Conservation (phyloP, 257 asterid species). For the Solanum bukasovii region DNA sequence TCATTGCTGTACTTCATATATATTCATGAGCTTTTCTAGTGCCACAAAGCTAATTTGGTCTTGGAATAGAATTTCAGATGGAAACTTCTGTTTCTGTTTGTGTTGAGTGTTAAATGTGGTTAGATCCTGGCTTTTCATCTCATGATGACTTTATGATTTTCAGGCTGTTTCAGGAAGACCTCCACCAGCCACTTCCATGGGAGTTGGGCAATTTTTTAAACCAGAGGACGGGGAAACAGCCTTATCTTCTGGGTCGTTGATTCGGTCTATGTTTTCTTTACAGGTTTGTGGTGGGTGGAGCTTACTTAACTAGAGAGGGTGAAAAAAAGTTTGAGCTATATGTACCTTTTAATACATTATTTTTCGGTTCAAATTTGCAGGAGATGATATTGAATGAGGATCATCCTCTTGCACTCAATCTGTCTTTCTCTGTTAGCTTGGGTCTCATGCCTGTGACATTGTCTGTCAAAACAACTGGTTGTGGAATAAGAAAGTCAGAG, state of each 20-base stretch:
- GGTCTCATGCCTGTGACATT: conserved; percentile 79
- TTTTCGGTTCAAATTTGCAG: conserved; percentile 40
- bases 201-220: conserved; percentile 90
- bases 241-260: conserved; percentile 44
- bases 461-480: conserved; percentile 68
- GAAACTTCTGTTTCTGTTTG: neutral
- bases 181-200: conserved; percentile 98
- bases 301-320: neutral
- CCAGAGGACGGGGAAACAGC: conserved; percentile 55
- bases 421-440: conserved; percentile 79
- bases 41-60: neutral
- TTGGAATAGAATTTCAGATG: neutral
- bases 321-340: neutral
- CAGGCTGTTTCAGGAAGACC: conserved; percentile 97
- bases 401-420: conserved; percentile 81
- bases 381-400: conserved; percentile 61
- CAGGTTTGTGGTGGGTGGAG: conserved; percentile 36
- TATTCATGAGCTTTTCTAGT: neutral
- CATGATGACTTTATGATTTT: conserved; percentile 15
- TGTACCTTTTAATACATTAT: neutral
- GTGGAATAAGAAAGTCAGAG: conserved; percentile 78
- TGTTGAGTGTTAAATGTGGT: neutral
- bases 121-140: neutral
- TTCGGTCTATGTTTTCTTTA: conserved; percentile 36
- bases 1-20: neutral